These are phyloP conservation scores for Pichia sp. DNA, from an alignment of 1,139 yeast species.

Conservation along the genomic window DNA sequence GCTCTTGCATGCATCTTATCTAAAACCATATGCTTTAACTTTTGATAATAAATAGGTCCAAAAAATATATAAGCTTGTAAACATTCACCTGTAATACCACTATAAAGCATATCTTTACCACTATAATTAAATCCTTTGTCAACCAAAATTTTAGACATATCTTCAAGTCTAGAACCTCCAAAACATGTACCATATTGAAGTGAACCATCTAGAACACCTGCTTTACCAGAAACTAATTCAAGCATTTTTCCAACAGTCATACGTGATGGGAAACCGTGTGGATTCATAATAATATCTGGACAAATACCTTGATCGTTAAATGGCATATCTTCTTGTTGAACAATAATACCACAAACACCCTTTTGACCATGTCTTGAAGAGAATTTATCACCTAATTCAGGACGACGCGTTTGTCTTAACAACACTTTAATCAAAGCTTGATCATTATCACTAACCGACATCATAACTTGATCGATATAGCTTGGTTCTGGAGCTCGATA, in stretches of 20 bases:
- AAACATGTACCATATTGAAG: slow-evolving; percentile 96
- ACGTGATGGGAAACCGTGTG: slow-evolving; percentile 99
- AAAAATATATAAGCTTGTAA: slow-evolving; percentile 95
- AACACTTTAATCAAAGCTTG: slow-evolving; percentile 90
- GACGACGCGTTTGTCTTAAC: slow-evolving; percentile 92
- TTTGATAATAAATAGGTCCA: slow-evolving; percentile 97
- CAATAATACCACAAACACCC: slow-evolving; percentile 98
- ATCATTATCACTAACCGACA: slow-evolving; percentile 91
- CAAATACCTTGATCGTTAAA: slow-evolving; percentile 83
- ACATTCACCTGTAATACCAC: slow-evolving; percentile 98
- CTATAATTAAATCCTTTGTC: slow-evolving; percentile 91
- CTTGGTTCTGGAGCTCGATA: slow-evolving; percentile 95
- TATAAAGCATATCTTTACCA: slow-evolving; percentile 95
- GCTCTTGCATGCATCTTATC: slow-evolving; percentile 99
- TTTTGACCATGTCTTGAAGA: slow-evolving; percentile 97
- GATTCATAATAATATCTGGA: slow-evolving; percentile 97
- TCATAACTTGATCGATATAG: slow-evolving; percentile 94
- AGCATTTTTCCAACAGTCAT: slow-evolving; percentile 99
- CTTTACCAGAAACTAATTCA: slow-evolving; percentile 92
- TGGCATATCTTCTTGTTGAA: slow-evolving; percentile 93
- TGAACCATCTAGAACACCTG: slow-evolving; percentile 89
- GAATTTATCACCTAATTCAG: slow-evolving; percentile 95
- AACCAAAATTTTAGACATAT: slow-evolving; percentile 88
- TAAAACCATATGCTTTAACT: slow-evolving; percentile 96
- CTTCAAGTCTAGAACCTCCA: slow-evolving; percentile 92